Conservation (phyloP, 345 rosid genomes). For the Brassica carinata region DNA sequence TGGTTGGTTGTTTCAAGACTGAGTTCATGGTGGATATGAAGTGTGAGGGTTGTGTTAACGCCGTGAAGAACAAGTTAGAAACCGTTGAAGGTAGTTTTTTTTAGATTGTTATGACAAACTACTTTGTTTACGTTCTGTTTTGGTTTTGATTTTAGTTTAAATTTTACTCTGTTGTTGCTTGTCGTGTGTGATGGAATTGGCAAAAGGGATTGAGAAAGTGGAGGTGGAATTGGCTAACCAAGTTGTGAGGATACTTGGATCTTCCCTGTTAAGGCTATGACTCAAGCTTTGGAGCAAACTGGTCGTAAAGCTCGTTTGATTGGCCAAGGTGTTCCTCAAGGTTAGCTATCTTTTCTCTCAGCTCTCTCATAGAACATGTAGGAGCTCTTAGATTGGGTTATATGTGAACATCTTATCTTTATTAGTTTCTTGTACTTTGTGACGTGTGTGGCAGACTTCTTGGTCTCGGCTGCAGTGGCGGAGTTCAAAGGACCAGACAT, state of each 20-base stretch:
- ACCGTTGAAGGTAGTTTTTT: conserved; percentile 55
- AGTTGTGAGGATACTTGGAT: conserved; percentile 82
- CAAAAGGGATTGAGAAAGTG: conserved; percentile 74
- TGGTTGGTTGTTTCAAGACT: conserved; percentile 52
- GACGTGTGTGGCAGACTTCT: conserved; percentile 59
- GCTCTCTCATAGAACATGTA: conserved; percentile 4
- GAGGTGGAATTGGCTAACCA: conserved; percentile 84
- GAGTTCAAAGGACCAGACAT: conserved; percentile 91
- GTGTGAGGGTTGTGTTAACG: conserved; percentile 83
- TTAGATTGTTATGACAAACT: not conserved
- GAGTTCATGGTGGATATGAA: conserved; percentile 98
- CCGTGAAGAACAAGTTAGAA: conserved; percentile 79
- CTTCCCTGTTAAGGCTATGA: conserved; percentile 69
- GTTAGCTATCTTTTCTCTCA: conserved; percentile 48
- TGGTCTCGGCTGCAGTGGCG: conserved; percentile 87
- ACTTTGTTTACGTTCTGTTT: not conserved
- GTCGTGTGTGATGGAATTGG: not conserved
- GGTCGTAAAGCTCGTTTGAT: conserved; percentile 84
- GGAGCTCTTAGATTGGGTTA: not conserved
- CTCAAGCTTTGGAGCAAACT: conserved; percentile 82
- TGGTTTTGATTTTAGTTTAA: not conserved
- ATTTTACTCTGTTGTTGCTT: conserved; percentile 1
- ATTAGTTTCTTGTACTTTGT: not conserved
- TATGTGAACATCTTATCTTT: no score
- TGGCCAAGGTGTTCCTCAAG: conserved; percentile 96